Evolutionary conservation across 2,329 filamentous ascomycete genomes (phyloP).

Genomic region (Sporothrix brasiliensis): DNA sequence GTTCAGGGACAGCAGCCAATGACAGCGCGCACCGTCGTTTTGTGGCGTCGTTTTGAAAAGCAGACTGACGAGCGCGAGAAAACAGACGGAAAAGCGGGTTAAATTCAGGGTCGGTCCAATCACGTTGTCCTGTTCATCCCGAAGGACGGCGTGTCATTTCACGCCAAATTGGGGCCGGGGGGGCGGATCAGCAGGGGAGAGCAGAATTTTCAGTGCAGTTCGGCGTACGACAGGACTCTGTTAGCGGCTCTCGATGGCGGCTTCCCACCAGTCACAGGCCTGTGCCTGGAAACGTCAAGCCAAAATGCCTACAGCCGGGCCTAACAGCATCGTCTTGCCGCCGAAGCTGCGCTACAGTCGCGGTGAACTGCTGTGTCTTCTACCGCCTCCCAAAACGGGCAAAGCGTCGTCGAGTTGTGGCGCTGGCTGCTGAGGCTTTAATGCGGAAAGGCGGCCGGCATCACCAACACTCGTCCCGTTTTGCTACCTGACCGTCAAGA

Average conservation of each 20-base stretch:
- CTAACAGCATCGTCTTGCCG: too few relatives aligned
- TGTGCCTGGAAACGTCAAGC: background rate
- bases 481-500: too few relatives aligned
- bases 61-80: background rate
- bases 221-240: background rate
- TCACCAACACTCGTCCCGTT: too few relatives aligned
- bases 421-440: background rate
- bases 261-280: background rate
- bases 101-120: conserved; percentile 4
- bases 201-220: background rate
- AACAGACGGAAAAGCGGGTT: conserved; percentile 5
- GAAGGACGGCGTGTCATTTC: conserved; percentile 2
- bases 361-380: background rate
- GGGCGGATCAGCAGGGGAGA: background rate
- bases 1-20: conserved; percentile 15
- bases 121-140: background rate
- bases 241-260: background rate
- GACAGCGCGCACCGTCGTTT: background rate
- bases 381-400: conserved; percentile 1
- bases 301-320: background rate
- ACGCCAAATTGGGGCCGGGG: conserved; percentile 4
- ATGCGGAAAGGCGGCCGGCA: too few relatives aligned
- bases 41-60: conserved; percentile 22
- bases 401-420: background rate
- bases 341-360: background rate